Conservation (phyloP, 2,329 filamentous ascomycete genomes). For the Dichotomopilus funicola region DNA sequence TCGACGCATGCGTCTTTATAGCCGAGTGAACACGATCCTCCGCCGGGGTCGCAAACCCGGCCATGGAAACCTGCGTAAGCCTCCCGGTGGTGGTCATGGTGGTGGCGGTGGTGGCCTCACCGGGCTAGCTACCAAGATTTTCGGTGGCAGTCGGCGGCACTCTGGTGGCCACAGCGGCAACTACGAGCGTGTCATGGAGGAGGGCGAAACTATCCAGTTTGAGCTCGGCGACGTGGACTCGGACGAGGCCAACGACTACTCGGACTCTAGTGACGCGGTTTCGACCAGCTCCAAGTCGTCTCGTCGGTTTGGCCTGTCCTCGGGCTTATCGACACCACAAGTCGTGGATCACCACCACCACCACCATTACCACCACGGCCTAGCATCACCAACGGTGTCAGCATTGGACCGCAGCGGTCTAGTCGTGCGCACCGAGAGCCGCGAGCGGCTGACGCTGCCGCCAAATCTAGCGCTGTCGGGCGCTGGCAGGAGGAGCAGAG, state of each 20-base stretch:
- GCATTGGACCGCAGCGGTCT: slow-evolving; percentile 64
- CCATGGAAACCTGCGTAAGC: slow-evolving; percentile 36
- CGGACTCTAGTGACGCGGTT: slow-evolving; percentile 51
- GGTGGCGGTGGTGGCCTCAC: slow-evolving; percentile 36
- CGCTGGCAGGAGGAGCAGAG: slow-evolving; percentile 51
- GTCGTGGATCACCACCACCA: slow-evolving; percentile 32
- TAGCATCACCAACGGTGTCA: slow-evolving; percentile 25
- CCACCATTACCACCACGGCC: slow-evolving; percentile 29
- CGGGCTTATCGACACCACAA: slow-evolving; percentile 61
- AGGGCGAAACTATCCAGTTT: slow-evolving; percentile 67
- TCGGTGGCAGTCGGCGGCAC: slow-evolving; percentile 46
- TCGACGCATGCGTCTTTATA: slow-evolving; percentile 56
- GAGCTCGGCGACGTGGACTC: slow-evolving; percentile 66
- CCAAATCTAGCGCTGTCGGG: slow-evolving; percentile 46
- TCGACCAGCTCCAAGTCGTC: slow-evolving; percentile 27
- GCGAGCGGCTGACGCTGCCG: slow-evolving; percentile 61
- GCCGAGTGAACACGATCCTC: slow-evolving; percentile 42
- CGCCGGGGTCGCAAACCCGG: slow-evolving; percentile 38
- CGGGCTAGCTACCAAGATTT: slow-evolving; percentile 54
- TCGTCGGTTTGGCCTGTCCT: slow-evolving; percentile 46
- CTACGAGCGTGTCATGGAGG: slow-evolving; percentile 83
- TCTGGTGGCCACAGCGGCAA: slow-evolving; percentile 30
- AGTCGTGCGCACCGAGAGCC: slow-evolving; percentile 75
- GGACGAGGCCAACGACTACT: slow-evolving; percentile 50
- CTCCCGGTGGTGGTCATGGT: not conserved